These are phyloP conservation scores for Fusarium mangiferae DNA, from an alignment of 2,329 filamentous ascomycete genomes.

Conservation along the genomic window DNA sequence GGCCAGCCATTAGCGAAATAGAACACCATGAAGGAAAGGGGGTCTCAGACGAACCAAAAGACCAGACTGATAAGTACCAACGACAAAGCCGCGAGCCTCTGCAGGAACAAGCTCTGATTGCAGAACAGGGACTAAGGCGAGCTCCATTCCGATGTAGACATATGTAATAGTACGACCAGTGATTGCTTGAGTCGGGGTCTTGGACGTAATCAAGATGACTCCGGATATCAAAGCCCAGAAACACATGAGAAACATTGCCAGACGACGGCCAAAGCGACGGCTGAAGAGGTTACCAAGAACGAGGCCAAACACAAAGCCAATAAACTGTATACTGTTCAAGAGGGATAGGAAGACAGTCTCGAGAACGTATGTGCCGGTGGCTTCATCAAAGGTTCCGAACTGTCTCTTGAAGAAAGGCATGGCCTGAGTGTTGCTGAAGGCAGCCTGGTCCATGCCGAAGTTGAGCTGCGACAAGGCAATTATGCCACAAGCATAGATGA, in stretches of 20 bases:
- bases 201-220: constrained; percentile 47
- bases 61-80: constrained; percentile 48
- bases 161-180: constrained; percentile 51
- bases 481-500: constrained; percentile 36
- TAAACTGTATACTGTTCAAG: constrained; percentile 49
- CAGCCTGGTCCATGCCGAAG: constrained; percentile 54
- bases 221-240: constrained; percentile 47
- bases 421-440: constrained; percentile 51
- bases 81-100: constrained; percentile 46
- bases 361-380: constrained; percentile 37
- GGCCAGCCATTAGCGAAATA: not conserved
- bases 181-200: constrained; percentile 46
- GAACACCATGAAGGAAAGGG: not conserved
- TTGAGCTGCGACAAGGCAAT: constrained; percentile 52
- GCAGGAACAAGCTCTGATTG: constrained; percentile 48
- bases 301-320: constrained; percentile 47
- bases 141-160: constrained; percentile 40
- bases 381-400: constrained; percentile 45
- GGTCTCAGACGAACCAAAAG: not conserved
- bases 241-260: constrained; percentile 49
- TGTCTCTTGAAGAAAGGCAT: constrained; percentile 50
- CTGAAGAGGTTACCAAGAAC: constrained; percentile 35
- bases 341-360: constrained; percentile 49
- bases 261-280: constrained; percentile 46
- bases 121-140: constrained; percentile 47